Conservation (phyloP, 1,139 yeast genomes). For the Kodamaea plutei region DNA sequence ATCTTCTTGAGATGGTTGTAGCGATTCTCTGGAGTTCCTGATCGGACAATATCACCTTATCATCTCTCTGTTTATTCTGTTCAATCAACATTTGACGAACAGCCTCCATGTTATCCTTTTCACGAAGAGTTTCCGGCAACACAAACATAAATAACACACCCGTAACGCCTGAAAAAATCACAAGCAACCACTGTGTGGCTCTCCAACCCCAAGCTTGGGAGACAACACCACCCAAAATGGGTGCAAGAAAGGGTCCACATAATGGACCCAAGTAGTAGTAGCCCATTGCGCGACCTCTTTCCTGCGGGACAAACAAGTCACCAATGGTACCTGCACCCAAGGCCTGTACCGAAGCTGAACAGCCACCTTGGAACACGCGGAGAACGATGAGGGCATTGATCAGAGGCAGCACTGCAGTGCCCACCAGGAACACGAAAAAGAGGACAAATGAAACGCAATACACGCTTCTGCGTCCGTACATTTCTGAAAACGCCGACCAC, state of each 20-base stretch:
- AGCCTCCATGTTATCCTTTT: constrained; percentile 48
- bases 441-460: constrained; percentile 64
- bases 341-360: constrained; percentile 82
- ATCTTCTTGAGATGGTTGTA: constrained; percentile 14
- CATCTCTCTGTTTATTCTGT: constrained; percentile 13
- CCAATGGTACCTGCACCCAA: constrained; percentile 89
- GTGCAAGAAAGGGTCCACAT: constrained; percentile 76
- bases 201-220: constrained; percentile 80
- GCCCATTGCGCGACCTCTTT: constrained; percentile 80
- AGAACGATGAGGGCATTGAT: constrained; percentile 64
- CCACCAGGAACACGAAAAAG: constrained; percentile 64
- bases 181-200: constrained; percentile 84
- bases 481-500: constrained; percentile 84
- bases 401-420: constrained; percentile 62
- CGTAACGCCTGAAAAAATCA: constrained; percentile 58
- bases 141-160: constrained; percentile 47
- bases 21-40: constrained; percentile 19
- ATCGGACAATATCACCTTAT: no score
- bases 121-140: constrained; percentile 74
- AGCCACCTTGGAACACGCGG: constrained; percentile 72
- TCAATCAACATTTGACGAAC: constrained; percentile 34
- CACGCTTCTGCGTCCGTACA: constrained; percentile 68
- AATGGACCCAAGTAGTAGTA: constrained; percentile 77
- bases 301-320: constrained; percentile 63
- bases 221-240: constrained; percentile 77